phyloP scores from a whole-genome alignment of 1,284 basidiomycete species.

The Leccinum olivaceoglutinosum region DNA sequence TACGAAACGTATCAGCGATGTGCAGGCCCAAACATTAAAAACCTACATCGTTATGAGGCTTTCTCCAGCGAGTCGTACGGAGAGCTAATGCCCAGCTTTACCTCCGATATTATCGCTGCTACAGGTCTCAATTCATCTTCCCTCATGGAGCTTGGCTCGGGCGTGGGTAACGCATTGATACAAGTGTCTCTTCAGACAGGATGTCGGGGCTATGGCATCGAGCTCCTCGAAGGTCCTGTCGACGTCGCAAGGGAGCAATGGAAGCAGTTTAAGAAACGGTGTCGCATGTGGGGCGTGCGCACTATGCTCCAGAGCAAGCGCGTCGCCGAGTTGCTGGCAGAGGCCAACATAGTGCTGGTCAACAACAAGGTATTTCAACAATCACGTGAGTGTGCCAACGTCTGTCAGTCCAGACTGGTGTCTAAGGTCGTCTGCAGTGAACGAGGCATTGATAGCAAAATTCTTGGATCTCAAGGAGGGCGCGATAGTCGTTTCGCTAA shows the following conservation, averaged over 20 bases:
- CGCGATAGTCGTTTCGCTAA: constrained; percentile 72
- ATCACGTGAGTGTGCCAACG: constrained; percentile 43
- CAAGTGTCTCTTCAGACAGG: constrained; percentile 73
- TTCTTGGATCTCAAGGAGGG: constrained; percentile 79
- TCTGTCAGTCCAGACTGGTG: neutral
- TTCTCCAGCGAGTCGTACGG: constrained; percentile 75
- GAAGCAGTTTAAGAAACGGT: constrained; percentile 56
- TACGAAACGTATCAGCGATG: constrained; percentile 78
- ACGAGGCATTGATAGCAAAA: constrained; percentile 65
- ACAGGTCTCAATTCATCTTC: constrained; percentile 55
- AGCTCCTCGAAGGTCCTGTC: constrained; percentile 59
- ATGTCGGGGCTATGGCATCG: constrained; percentile 68
- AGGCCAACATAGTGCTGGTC: constrained; percentile 72
- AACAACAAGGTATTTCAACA: constrained; percentile 78
- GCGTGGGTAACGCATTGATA: constrained; percentile 69
- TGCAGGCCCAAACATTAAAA: constrained; percentile 64
- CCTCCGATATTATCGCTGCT: constrained; percentile 56
- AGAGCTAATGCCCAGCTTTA: constrained; percentile 67
- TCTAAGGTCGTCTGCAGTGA: constrained; percentile 44
- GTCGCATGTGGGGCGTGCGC: constrained; percentile 70
- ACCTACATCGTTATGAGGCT: constrained; percentile 62
- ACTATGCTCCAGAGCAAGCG: constrained; percentile 60
- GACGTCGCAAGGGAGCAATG: constrained; percentile 58
- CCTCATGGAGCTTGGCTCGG: constrained; percentile 74
- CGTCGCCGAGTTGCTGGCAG: constrained; percentile 53